Percentiles rank a stretch among this genome's conserved stretches.
Evolutionary conservation across 352 stramenopile species (phyloP).

Genomic region (Hyaloperonospora arabidopsidis): DNA sequence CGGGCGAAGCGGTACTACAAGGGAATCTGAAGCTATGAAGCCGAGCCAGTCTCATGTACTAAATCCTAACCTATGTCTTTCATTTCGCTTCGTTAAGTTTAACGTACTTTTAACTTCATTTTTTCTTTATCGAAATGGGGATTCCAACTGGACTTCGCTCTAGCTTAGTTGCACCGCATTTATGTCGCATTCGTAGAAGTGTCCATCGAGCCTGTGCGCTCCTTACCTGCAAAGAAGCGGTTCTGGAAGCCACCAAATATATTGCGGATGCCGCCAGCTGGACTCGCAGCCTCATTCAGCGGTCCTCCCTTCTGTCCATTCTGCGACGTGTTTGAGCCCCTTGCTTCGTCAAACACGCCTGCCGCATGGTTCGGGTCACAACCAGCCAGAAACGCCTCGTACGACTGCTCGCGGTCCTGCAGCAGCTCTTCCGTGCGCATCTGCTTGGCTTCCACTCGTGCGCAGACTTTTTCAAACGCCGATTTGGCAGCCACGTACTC

Average conservation of each 20-base stretch:
- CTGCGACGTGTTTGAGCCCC: slow-evolving; percentile 29
- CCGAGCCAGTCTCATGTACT: slow-evolving; percentile 20
- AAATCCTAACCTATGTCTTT: slow-evolving; percentile 30
- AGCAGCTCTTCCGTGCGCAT: slow-evolving; percentile 72
- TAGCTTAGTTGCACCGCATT: slow-evolving; percentile 17
- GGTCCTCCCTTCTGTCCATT: slow-evolving; percentile 30
- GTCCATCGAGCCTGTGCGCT: slow-evolving; percentile 53
- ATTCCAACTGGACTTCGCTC: background rate
- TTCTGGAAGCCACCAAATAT: slow-evolving; percentile 68
- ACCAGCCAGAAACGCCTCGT: slow-evolving; percentile 63
- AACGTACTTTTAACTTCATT: too few relatives aligned
- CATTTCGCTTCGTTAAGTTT: slow-evolving; percentile 5
- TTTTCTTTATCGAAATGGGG: too few relatives aligned
- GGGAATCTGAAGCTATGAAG: slow-evolving; percentile 6
- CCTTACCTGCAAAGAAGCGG: slow-evolving; percentile 62
- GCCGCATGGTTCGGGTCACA: slow-evolving; percentile 36
- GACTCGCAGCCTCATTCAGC: slow-evolving; percentile 31
- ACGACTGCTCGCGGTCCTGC: slow-evolving; percentile 53
- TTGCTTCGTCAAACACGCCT: slow-evolving; percentile 15
- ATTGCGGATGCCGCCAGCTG: slow-evolving; percentile 38
- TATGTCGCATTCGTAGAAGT: slow-evolving; percentile 25
- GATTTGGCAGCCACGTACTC: slow-evolving; percentile 75
- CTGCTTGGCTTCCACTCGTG: slow-evolving; percentile 58
- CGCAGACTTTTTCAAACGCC: slow-evolving; percentile 67
- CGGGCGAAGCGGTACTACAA: background rate